These are phyloP conservation scores for Shiraia sp. DNA, from an alignment of 2,329 filamentous ascomycete species.

Conservation along the genomic window DNA sequence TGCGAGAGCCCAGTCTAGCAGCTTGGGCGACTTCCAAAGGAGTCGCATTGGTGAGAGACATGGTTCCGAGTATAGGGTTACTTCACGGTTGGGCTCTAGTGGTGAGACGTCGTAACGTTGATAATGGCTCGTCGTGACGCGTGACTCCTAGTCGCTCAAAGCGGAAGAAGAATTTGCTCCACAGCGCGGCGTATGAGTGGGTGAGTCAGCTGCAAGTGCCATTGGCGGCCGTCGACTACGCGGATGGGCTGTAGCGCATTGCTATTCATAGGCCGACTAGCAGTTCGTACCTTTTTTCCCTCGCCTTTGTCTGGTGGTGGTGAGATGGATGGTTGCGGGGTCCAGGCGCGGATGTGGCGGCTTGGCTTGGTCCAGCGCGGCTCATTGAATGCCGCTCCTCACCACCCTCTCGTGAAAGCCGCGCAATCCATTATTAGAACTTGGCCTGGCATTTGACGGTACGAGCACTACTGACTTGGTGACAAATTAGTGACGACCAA, in stretches of 20 bases:
- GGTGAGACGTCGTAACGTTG: conserved; percentile 18
- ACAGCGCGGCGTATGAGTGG: conserved; percentile 24
- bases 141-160: conserved; percentile 31
- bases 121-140: conserved; percentile 11
- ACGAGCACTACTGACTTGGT: too few species aligned
- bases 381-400: background rate
- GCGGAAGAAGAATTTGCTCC: conserved; percentile 12
- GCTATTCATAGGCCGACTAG: conserved; percentile 38
- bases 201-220: conserved; percentile 17
- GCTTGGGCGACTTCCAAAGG: conserved; percentile 75
- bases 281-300: too few species aligned
- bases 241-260: conserved; percentile 10
- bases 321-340: too few species aligned
- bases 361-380: conserved; percentile 1
- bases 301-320: too few species aligned
- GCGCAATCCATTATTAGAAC: conserved; percentile 14
- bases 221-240: conserved; percentile 12
- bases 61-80: conserved; percentile 20
- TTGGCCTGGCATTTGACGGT: too few species aligned
- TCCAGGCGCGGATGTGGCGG: conserved; percentile 5
- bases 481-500: too few species aligned
- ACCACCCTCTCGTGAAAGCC: conserved; percentile 5
- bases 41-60: conserved; percentile 89
- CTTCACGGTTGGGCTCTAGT: conserved; percentile 12
- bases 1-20: conserved; percentile 80